Conservation (phyloP, 1,284 basidiomycete genomes). For the Irpex sp. region DNA sequence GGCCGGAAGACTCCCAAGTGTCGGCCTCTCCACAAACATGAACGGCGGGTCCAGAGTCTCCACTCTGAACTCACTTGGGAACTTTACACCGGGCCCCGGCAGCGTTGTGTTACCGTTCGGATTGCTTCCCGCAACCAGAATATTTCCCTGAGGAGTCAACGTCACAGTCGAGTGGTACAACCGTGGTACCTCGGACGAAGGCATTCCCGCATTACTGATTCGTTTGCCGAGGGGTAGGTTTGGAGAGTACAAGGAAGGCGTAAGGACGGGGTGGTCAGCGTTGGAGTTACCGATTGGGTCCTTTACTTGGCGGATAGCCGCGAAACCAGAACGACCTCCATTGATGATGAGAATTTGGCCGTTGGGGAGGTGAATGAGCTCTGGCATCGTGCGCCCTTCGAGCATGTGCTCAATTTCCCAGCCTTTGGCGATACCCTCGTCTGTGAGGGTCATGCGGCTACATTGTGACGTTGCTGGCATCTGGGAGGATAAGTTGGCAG, state of each 20-base stretch:
- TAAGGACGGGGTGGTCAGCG: conserved; percentile 39
- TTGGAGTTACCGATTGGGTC: conserved; percentile 34
- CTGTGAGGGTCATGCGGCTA: conserved; percentile 22
- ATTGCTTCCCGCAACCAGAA: conserved; percentile 46
- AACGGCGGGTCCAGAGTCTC: conserved; percentile 45
- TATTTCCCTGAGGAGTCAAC: conserved; percentile 36
- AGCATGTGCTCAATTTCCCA: conserved; percentile 25
- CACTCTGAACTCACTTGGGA: conserved; percentile 39
- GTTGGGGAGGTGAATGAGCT: conserved; percentile 46
- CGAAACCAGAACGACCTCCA: conserved; percentile 39
- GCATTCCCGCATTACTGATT: conserved; percentile 41
- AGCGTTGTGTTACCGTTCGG: conserved; percentile 36
- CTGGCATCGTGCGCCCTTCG: conserved; percentile 39
- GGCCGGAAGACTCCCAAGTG: conserved; percentile 28
- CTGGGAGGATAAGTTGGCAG: conserved; percentile 31
- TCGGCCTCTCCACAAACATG: conserved; percentile 33
- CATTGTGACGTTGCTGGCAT: conserved; percentile 40
- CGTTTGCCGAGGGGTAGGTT: conserved; percentile 38
- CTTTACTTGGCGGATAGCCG: conserved; percentile 33
- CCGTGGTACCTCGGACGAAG: conserved; percentile 37
- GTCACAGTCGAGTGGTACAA: conserved; percentile 41
- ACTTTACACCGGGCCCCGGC: conserved; percentile 16
- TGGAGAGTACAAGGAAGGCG: conserved; percentile 49
- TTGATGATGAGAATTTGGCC: conserved; percentile 47
- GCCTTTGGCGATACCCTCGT: conserved; percentile 19